Evolutionary conservation across 2,329 filamentous ascomycete species (phyloP), one percentile per base, ranked within the genome.

Genomic region (Alternaria brassicae): DNA sequence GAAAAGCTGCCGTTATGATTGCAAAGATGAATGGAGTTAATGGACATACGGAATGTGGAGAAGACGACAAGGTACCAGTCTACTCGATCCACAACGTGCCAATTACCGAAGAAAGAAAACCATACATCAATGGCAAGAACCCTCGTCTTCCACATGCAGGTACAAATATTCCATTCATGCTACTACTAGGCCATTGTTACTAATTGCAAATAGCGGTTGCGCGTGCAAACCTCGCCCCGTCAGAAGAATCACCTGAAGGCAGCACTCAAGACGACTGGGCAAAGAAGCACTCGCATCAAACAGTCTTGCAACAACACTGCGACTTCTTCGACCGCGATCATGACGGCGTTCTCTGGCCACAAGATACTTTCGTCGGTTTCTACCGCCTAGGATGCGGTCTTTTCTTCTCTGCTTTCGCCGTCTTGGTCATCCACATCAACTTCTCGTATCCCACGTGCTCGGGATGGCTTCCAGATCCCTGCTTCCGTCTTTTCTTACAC

Each of bases 271-370:
- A 71, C 40, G 67, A 74, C 53, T 82, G 79, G 72, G 72, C 77
- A 2, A 58, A 66, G 21, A 65, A 72, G 0, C 77, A 83, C 62
- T 60, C 74, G 0, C 70, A 81, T 53, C 73, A 82, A 63, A 78
- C 77, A 4, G 72, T 85, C 12, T 77, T 86, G 3, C 82, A 85
- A 66, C 84, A 86, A 65, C 84, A 86, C 69, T 79, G 79, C 65
- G 74, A 76, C 21, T 86, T 83, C 76, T 86, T 83, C 63, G 84
- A 86, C 69, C 65, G 72, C 9, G 83, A 86, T 66, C 65, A 71
- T 27, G 84, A 86, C 66, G 81, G 81, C 32, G 72, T 86, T n/a
- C 82, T 86, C 60, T 85, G 80, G 80, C 83, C 84, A 0, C 66
- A 61, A 2, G 84, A 86, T 68, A 86, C 83, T 2, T 86, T 79